Base-by-base conservation (phyloP, 352 stramenopile genomes). In the Phytophthora pseudosyringae region DNA sequence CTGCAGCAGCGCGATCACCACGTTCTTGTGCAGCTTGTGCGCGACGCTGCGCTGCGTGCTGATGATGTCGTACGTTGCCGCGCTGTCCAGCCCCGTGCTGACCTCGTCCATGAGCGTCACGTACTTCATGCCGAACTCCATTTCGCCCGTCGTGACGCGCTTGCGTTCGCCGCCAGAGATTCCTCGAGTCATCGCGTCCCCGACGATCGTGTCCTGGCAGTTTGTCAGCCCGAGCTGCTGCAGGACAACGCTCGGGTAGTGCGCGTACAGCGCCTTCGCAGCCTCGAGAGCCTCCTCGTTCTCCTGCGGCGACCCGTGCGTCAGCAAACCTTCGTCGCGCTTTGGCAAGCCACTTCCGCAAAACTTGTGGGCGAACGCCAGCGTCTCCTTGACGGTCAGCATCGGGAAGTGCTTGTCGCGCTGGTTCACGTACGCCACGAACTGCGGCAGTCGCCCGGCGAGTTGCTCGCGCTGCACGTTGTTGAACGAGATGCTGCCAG, bases 91-190 rank as follows among this genome's bases (percentile, higher is more conserved):
- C 2, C 95, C 95, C 21, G 91, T 98, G 63, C 82, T 95, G 59
- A 98, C 97, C 75, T 96, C 87, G 66, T 98, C 94, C 66, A 86
- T 84, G 43, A 93, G 86, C 16, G 84, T 61, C 29, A 97, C 76
- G 51, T 79, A 82, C 58, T 83, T 80, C 35, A 71, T 67, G 41
- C 77, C 74, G 44, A 93, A 85, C 43, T 94, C 69, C 81, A 98
- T 98, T 69, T 90, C 73, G 16, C 79, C 81, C 8, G 67, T 46
- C 49, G 49, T 57, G 13, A 57, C 35, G 16, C 56, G 56, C 13
- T 64, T 64, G 68, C 16, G 80, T 86, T 68, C 59, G 5, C 84
- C 83, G 39, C 84, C 83, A 2, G 80, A 91, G 10, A 93, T 65
- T 16, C 84, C 84, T 35, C 82, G 76, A 1, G 65, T 36, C 54